Evolutionary conservation across 2,329 filamentous ascomycete species (phyloP), one percentile per base, ranked within the genome.

Genomic region (Lasiodiplodia gonubiensis): DNA sequence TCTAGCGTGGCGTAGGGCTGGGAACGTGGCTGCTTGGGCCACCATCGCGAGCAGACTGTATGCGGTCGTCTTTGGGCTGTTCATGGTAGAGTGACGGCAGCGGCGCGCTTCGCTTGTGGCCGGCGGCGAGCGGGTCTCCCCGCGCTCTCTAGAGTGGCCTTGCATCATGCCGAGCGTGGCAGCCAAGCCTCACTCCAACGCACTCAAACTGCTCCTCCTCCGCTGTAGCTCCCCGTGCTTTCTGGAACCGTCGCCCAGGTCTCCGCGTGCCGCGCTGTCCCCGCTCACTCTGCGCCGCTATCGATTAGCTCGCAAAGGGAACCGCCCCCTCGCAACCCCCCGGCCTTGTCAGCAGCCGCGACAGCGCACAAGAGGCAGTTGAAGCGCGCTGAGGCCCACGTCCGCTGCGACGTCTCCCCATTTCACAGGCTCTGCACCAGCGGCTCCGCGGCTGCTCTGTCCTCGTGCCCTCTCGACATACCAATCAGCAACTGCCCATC

Each of bases 401-500:
- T 42, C 57, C 21, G 39, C 57, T 49, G 39, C 57, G 57, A 51
- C 46, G 42, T 63, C 59, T 23, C 27, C 27, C 25, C 27, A 63
- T 37, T 51, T 63, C 59, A 63, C 59, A 63, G 42, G 46, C 8
- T 48, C 46, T 51, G 46, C 57, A 35, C 57, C 39, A 61, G 57
- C 39, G 57, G 57, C 57, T 51, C 46, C 59, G 23, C 46, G 59
- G n/a, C 46, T 25, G 59, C 46, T 63, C 59, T 51, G 59, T 63
- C 59, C 59, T 63, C 59, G 59, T 63, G 59, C 10, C 46, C 59
- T 46, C 37, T 21, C 39, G 10, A 25, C 59, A 35, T 63, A 63
- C 59, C 59, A 63, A 63, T 63, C 59, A 51, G 59, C 59, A 52
- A 63, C 59, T 63, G 59, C 59, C 59, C 49, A 37, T 35, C 65